Evolutionary conservation across 2,329 filamentous ascomycete genomes (phyloP).

Genomic region (Ceratocystis huliohia): DNA sequence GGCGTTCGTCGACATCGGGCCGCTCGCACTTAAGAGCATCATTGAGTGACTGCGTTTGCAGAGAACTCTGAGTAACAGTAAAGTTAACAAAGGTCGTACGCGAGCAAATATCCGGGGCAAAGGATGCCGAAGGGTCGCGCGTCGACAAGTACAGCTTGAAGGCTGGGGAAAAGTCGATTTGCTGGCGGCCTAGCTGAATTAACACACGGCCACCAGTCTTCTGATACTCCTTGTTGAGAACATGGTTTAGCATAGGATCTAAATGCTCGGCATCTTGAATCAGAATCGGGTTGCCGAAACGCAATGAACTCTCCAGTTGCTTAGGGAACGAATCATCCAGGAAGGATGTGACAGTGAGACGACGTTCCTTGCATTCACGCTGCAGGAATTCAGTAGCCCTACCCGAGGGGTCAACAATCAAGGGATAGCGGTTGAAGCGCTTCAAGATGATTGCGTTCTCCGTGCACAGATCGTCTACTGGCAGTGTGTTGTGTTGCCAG

Average conservation of each 20-base stretch:
- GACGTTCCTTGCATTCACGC: constrained; percentile 84
- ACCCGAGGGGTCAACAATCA: constrained; percentile 96
- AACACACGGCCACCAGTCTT: constrained; percentile 95
- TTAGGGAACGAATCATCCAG: constrained; percentile 96
- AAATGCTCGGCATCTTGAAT: constrained; percentile 97
- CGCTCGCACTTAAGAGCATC: constrained; percentile 95
- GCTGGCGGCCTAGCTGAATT: constrained; percentile 95
- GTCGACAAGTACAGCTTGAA: constrained; percentile 95
- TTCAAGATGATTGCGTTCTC: constrained; percentile 97
- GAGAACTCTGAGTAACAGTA: constrained; percentile 94
- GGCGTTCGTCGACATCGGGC: constrained; percentile 89
- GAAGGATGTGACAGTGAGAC: constrained; percentile 94
- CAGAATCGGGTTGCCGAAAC: constrained; percentile 95
- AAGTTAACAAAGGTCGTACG: constrained; percentile 99
- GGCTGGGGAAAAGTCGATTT: constrained; percentile 95
- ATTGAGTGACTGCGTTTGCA: constrained; percentile 94
- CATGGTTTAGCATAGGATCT: constrained; percentile 93
- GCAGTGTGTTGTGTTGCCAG: constrained; percentile 89
- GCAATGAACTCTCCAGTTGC: constrained; percentile 88
- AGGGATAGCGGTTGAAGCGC: constrained; percentile 93
- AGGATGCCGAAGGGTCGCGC: constrained; percentile 86
- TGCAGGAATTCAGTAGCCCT: constrained; percentile 89
- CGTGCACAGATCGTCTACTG: constrained; percentile 93
- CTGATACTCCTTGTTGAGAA: constrained; percentile 98
- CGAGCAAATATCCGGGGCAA: constrained; percentile 94